phyloP scores from a whole-genome alignment of 2,329 filamentous ascomycete species.

The Penicillium sp. region DNA sequence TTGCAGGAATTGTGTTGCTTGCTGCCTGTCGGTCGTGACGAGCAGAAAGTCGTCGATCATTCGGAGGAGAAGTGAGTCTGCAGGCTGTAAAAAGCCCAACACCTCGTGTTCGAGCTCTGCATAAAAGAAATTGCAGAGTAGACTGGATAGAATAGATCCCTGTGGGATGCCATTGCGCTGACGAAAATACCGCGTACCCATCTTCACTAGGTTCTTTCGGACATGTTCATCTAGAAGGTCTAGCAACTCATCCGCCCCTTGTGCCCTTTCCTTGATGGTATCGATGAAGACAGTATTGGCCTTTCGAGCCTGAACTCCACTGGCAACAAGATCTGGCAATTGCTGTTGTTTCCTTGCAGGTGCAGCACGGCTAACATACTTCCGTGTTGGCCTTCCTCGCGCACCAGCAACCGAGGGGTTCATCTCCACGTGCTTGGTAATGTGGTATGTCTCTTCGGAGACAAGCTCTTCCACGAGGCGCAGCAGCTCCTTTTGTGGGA shows the following conservation, averaged over 20 bases:
- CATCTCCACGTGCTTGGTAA: conserved; percentile 73
- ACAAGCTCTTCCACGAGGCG: conserved; percentile 59
- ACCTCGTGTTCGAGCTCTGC: conserved; percentile 73
- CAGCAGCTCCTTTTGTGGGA: conserved; percentile 75
- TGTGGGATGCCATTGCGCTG: conserved; percentile 90
- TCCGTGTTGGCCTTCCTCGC: conserved; percentile 31
- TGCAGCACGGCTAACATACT: conserved; percentile 56
- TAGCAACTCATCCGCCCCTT: conserved; percentile 61
- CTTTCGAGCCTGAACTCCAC: conserved; percentile 45
- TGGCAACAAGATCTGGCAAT: conserved; percentile 48
- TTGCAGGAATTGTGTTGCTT: conserved; percentile 70
- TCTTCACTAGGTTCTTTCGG: conserved; percentile 77
- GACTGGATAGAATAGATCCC: conserved; percentile 80
- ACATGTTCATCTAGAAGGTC: conserved; percentile 75
- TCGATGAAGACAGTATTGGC: conserved; percentile 75
- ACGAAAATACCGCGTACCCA: conserved; percentile 83
- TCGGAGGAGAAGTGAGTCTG: conserved; percentile 69
- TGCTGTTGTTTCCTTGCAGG: conserved; percentile 42
- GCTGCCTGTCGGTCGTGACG: conserved; percentile 65
- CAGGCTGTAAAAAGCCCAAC: conserved; percentile 62
- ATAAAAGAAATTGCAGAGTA: conserved; percentile 95
- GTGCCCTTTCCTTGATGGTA: conserved; percentile 56
- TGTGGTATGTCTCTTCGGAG: conserved; percentile 63
- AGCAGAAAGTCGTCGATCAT: conserved; percentile 92
- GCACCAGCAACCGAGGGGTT: conserved; percentile 43